Conservation (phyloP, 2,329 filamentous ascomycete species). For the Alternaria sp. region DNA sequence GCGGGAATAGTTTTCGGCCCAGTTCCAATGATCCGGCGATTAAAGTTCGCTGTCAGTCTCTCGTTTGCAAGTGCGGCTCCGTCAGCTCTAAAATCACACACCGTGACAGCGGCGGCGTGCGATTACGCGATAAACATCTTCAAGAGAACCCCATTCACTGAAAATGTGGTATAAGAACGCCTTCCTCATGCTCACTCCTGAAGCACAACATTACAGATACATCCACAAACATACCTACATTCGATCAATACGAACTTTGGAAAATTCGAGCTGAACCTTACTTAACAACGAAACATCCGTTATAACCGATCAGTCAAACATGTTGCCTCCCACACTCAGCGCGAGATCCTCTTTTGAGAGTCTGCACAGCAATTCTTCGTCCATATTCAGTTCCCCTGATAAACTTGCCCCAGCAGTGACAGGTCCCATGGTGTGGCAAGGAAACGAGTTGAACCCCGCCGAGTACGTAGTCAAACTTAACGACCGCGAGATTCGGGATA, state of each 20-base stretch:
- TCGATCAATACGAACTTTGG: constrained; percentile 6
- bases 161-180: constrained; percentile 15
- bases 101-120: constrained; percentile 11
- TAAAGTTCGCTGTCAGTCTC: constrained; percentile 25
- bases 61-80: constrained; percentile 41
- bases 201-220: constrained; percentile 1
- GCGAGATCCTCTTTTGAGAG: constrained; percentile 44
- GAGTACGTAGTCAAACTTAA: constrained; percentile 43
- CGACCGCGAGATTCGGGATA: constrained; percentile 37
- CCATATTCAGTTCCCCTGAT: constrained; percentile 39
- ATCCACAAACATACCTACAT: constrained; percentile 6
- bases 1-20: constrained; percentile 22
- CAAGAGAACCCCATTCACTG: constrained; percentile 6
- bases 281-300: background rate
- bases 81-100: constrained; percentile 40
- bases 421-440: constrained; percentile 49
- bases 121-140: constrained; percentile 11
- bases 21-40: constrained; percentile 20
- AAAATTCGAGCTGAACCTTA: background rate
- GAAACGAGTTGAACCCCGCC: constrained; percentile 35
- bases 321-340: constrained; percentile 40
- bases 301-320: constrained; percentile 19
- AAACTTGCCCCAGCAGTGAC: constrained; percentile 39
- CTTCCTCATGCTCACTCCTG: constrained; percentile 13
- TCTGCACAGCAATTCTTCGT: constrained; percentile 39